A percentile compares a stretch with the other conserved stretches of the same genome.
Conservation (phyloP, 2,329 filamentous ascomycete genomes). For the Mycosphaerella sp. region DNA sequence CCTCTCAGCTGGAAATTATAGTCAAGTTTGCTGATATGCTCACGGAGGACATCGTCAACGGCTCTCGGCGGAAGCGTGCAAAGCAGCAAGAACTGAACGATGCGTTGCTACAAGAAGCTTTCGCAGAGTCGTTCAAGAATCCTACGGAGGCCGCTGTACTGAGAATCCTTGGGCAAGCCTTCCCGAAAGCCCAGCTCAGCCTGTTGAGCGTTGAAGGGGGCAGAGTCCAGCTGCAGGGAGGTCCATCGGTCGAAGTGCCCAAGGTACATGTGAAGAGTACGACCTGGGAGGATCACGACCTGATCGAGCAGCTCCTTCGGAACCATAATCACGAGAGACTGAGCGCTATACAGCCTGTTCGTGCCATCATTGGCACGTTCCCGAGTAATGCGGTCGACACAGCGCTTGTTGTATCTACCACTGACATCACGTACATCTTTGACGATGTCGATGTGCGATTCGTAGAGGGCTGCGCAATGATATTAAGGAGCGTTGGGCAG, state of each 20-base stretch:
- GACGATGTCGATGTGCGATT: neutral
- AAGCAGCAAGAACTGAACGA: neutral
- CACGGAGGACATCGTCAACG: neutral
- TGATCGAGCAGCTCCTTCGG: neutral
- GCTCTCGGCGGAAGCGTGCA: neutral
- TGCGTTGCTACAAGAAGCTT: neutral
- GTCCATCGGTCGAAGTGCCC: neutral
- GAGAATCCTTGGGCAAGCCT: neutral
- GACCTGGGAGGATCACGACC: neutral
- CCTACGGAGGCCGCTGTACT: neutral
- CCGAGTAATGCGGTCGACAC: neutral
- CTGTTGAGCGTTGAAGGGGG: neutral
- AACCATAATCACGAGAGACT: neutral
- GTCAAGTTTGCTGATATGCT: neutral
- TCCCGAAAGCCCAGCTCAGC: neutral
- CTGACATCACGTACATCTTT: neutral
- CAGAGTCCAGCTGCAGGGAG: neutral
- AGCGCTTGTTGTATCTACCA: neutral
- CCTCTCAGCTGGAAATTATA: neutral
- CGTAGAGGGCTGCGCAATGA: neutral
- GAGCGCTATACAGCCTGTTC: neutral
- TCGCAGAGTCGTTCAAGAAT: neutral
- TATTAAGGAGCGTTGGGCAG: neutral
- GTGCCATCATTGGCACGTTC: neutral
- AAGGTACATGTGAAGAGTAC: neutral